Evolutionary conservation across 306 rosid genomes (phyloP), one percentile per base, ranked within the genome.

Genomic region (Fragaria iinumae): DNA sequence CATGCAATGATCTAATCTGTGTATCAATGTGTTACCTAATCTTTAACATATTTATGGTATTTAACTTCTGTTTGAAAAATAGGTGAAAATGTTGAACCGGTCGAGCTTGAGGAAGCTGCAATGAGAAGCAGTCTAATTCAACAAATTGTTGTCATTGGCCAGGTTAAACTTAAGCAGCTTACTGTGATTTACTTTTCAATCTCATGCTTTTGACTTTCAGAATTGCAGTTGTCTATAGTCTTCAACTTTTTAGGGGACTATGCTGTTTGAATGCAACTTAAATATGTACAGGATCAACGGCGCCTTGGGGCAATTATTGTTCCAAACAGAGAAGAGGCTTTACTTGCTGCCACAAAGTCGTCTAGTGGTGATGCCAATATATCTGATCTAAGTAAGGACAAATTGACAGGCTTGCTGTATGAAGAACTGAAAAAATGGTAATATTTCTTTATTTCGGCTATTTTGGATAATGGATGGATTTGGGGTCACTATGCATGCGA

Each of bases 41-140:
- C 34, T 36, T 11, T 50, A 17, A 4, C 47, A 13, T 50, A 29
- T 65, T 32, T 56, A 67, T 44, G 39, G 57, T 45, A 18, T 60
- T 72, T 68, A 59, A 82, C 65, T 76, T 74, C 45, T 82, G 60
- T 82, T 79, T 83, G 75, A 71, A 60, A 76, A 73, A 81, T 65
- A 94, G 98, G 98, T 56, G 98, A 94, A 88, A 94, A 94, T 80
- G 94, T 92, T 71, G 98, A 94, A 81, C 98, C 98, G 0, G 87
- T 45, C 38, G 95, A 84, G 74, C 89, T 94, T 74, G 98, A 94
- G 86, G 98, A 89, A 87, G 96, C 98, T 85, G 95, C 96, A 65
- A 74, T 90, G 87, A 88, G 89, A 79, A 94, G 98, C 81, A 85
- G 72, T 77, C 85, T 89, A 80, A 89, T 94, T 76, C 97, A 92